These are phyloP conservation scores for Lachancea sp. DNA, from an alignment of 805 yeast genomes.

Conservation along the genomic window DNA sequence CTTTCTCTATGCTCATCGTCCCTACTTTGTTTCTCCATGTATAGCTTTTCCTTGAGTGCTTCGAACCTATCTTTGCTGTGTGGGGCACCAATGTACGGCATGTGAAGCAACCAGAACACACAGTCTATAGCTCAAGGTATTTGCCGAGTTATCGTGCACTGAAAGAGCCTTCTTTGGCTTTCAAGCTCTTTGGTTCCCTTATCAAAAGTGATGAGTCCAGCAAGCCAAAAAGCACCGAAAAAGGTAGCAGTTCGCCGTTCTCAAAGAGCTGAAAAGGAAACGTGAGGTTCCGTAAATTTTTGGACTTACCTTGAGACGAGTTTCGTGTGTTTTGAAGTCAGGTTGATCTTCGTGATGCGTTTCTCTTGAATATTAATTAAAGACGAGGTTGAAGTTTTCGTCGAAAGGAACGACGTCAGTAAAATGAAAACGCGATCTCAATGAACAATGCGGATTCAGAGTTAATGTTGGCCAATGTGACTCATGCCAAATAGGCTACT, in stretches of 20 bases:
- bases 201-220: not conserved
- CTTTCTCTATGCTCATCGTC: not conserved
- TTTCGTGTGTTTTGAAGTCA: not conserved
- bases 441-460: too few species aligned
- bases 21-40: slow-evolving; percentile 9
- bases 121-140: not conserved
- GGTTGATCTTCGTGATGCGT: not conserved
- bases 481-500: too few species aligned
- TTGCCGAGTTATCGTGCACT: too few species aligned
- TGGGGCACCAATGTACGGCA: slow-evolving; percentile 33
- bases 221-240: not conserved
- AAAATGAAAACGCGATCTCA: not conserved
- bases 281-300: not conserved
- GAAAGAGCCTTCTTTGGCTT: too few species aligned
- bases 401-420: not conserved
- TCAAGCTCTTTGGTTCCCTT: not conserved
- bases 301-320: not conserved
- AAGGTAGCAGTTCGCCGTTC: not conserved
- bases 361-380: not conserved
- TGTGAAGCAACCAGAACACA: slow-evolving; percentile 3
- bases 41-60: slow-evolving; percentile 25
- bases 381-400: not conserved
- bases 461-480: too few species aligned
- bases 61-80: slow-evolving; percentile 22
- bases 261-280: too few species aligned